A percentile compares a stretch with the other conserved stretches of the same genome.
These are phyloP conservation scores for Amanita fuliginea DNA, from an alignment of 768 basidiomycete genomes.

Conservation along the genomic window DNA sequence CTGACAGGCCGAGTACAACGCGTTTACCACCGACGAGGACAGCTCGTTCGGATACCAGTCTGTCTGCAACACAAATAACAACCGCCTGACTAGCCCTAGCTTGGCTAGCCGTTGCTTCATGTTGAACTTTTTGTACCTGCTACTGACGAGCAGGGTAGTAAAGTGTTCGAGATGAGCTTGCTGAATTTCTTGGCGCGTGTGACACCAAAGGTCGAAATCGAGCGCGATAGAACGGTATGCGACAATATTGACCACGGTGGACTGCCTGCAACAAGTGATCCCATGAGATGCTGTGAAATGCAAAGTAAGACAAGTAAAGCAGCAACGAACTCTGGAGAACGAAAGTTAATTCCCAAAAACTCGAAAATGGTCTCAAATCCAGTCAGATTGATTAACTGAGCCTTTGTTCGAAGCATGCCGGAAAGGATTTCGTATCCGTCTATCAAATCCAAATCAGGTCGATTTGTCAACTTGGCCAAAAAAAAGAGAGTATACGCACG, in stretches of 20 bases:
- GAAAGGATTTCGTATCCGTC: conserved; percentile 85
- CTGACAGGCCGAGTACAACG: conserved; percentile 49
- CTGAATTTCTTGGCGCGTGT: conserved; percentile 62
- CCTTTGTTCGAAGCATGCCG: conserved; percentile 61
- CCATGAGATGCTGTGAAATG: not conserved
- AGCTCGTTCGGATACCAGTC: conserved; percentile 59
- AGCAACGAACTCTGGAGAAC: conserved; percentile 61
- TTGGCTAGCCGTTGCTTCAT: conserved; percentile 62
- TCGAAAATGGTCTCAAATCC: conserved; percentile 78
- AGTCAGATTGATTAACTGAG: conserved; percentile 64
- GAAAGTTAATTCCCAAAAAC: conserved; percentile 79
- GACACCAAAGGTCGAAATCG: conserved; percentile 87
- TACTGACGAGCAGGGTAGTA: conserved; percentile 56
- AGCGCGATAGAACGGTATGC: conserved; percentile 80
- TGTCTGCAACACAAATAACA: conserved; percentile 77
- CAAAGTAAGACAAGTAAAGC: too few relatives aligned
- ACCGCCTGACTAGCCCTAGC: conserved; percentile 55
- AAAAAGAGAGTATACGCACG: conserved; percentile 28
- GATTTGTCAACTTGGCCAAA: not conserved
- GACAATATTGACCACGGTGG: conserved; percentile 71
- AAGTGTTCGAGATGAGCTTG: conserved; percentile 76
- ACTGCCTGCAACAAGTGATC: conserved; percentile 35
- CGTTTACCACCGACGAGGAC: conserved; percentile 39
- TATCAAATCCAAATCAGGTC: conserved; percentile 17
- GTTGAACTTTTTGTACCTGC: conserved; percentile 72